Percentiles rank a stretch among this genome's conserved stretches.
Conservation (phyloP, 331 rosid genomes). For the Acacia concinna region DNA sequence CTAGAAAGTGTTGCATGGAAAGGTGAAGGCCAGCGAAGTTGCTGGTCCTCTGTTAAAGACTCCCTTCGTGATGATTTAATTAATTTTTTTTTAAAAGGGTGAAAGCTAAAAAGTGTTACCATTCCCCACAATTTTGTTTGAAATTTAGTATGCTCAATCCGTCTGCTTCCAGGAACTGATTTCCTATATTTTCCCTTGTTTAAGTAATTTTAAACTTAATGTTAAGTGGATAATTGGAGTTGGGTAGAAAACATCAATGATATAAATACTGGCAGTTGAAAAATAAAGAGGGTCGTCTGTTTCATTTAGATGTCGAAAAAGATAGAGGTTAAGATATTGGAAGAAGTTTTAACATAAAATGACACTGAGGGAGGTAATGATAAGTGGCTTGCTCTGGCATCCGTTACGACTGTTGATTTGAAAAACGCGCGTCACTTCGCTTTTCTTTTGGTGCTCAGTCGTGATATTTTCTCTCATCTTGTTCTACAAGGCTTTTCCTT, state of each 20-base stretch:
- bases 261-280: neutral
- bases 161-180: neutral
- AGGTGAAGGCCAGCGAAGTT: constrained; percentile 83
- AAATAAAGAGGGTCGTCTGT: neutral
- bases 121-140: neutral
- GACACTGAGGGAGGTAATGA: neutral
- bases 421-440: too few relatives aligned
- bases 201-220: neutral
- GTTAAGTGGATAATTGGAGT: neutral
- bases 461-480: neutral
- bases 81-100: neutral
- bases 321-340: neutral
- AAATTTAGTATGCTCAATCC: constrained; percentile 2
- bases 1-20: constrained; percentile 35
- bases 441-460: neutral
- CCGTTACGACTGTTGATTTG: neutral
- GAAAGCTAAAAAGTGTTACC: neutral
- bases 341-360: neutral
- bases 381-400: neutral
- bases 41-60: constrained; percentile 69
- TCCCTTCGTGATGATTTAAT: constrained; percentile 19
- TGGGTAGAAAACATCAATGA: neutral
- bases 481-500: neutral
- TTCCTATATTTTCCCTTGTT: neutral
- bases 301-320: neutral